Conservation (phyloP, 345 rosid species). For the Microthlaspi erraticum region DNA sequence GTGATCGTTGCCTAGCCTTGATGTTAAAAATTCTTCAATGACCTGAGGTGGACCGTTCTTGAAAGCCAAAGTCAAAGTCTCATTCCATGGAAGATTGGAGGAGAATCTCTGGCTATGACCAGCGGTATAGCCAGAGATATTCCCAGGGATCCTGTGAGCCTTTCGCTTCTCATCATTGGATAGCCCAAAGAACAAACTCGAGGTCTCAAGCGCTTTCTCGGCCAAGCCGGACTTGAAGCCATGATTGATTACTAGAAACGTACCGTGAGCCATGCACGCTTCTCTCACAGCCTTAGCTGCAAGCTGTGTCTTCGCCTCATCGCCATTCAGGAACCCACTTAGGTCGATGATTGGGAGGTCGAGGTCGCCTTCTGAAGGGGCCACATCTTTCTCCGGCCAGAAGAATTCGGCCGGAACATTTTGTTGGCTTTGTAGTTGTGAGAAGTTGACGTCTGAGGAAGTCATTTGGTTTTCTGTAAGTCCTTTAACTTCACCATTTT, state of each 20-base stretch:
- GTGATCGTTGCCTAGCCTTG: slow-evolving; percentile 46
- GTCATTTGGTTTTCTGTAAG: slow-evolving; percentile 9
- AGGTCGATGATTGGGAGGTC: slow-evolving; percentile 56
- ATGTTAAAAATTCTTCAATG: slow-evolving; percentile 47
- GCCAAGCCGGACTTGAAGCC: slow-evolving; percentile 54
- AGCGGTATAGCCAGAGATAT: slow-evolving; percentile 52
- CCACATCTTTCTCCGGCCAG: slow-evolving; percentile 54
- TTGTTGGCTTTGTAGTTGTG: slow-evolving; percentile 35
- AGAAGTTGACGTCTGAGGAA: slow-evolving; percentile 35
- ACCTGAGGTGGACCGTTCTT: slow-evolving; percentile 22
- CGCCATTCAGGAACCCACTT: slow-evolving; percentile 51
- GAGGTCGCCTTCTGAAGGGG: slow-evolving; percentile 46
- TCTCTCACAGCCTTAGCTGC: slow-evolving; percentile 45
- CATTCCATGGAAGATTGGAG: slow-evolving; percentile 73
- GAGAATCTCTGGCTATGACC: slow-evolving; percentile 56
- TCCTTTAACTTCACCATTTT: background rate
- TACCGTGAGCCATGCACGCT: slow-evolving; percentile 67
- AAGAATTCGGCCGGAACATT: slow-evolving; percentile 46
- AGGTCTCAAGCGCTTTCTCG: slow-evolving; percentile 38
- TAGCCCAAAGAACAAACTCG: slow-evolving; percentile 49
- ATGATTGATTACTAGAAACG: slow-evolving; percentile 70
- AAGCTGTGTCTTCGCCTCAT: slow-evolving; percentile 38
- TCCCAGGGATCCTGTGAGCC: slow-evolving; percentile 40
- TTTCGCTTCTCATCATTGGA: slow-evolving; percentile 42
- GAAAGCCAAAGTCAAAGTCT: slow-evolving; percentile 55